A percentile compares a stretch with the other conserved stretches of the same genome.
phyloP scores from a whole-genome alignment of 768 basidiomycete genomes.

The Heimioporus sp. region DNA sequence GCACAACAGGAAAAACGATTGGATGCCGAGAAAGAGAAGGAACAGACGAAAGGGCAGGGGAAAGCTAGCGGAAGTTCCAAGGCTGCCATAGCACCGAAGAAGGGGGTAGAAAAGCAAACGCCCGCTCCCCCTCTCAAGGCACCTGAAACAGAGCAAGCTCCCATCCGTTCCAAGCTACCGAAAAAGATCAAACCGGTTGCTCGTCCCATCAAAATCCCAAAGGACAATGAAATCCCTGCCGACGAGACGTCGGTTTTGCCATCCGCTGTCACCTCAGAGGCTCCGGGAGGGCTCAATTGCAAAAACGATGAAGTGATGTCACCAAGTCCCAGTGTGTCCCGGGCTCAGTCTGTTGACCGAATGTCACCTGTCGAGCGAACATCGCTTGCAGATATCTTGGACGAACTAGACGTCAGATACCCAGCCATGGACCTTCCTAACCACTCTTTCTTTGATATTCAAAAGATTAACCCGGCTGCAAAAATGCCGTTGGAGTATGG shows the following conservation, averaged over 20 bases:
- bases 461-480: conserved; percentile 69
- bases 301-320: conserved; percentile 35
- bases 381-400: conserved; percentile 62
- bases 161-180: conserved; percentile 77
- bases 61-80: conserved; percentile 27
- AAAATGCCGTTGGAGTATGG: conserved; percentile 84
- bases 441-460: conserved; percentile 73
- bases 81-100: conserved; percentile 16
- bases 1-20: conserved; percentile 31
- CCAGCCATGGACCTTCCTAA: conserved; percentile 64
- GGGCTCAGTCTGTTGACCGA: conserved; percentile 59
- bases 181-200: conserved; percentile 74
- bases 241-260: conserved; percentile 44
- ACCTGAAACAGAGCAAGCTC: conserved; percentile 54
- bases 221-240: conserved; percentile 49
- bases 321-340: conserved; percentile 54
- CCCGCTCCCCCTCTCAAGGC: conserved; percentile 13
- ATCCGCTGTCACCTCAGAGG: conserved; percentile 49
- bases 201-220: conserved; percentile 57
- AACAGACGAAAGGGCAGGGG: conserved; percentile 25
- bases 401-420: conserved; percentile 60
- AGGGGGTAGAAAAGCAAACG: conserved; percentile 17
- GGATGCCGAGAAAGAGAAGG: conserved; percentile 30
- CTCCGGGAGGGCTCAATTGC: conserved; percentile 35
- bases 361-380: conserved; percentile 42